Evolutionary conservation across 129 eudicot genomes (phyloP).

Genomic region (Rutidosis leptorrhynchoides): DNA sequence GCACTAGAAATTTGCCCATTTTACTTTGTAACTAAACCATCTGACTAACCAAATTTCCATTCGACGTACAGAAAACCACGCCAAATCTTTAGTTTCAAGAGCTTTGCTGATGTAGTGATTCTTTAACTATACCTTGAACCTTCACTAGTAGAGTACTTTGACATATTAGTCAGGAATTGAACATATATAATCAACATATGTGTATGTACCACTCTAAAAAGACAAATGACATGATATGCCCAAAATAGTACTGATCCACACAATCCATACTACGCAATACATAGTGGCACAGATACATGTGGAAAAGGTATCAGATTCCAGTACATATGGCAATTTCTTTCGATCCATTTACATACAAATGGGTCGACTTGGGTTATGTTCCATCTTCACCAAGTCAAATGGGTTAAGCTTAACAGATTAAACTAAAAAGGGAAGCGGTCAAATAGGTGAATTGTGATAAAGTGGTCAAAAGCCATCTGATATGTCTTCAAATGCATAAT

Average conservation of each 20-base stretch:
- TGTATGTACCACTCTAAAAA: constrained; percentile 6
- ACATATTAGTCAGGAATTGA: background rate
- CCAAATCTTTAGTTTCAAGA: constrained; percentile 75
- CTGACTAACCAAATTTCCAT: background rate
- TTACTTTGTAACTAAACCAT: background rate
- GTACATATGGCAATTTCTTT: background rate
- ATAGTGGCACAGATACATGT: constrained; percentile 1
- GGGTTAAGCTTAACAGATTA: background rate
- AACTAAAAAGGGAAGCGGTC: too few species aligned
- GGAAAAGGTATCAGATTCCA: constrained; percentile 13
- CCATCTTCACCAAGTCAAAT: background rate
- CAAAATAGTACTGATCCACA: background rate
- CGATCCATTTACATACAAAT: background rate
- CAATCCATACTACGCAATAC: background rate
- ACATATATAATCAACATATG: constrained; percentile 18
- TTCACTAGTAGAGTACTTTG: constrained; percentile 24
- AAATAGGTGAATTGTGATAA: too few species aligned
- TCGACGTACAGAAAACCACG: constrained; percentile 77
- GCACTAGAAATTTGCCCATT: background rate
- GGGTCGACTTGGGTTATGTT: background rate
- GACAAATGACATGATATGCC: background rate
- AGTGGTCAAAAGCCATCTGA: background rate
- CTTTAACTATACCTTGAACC: constrained; percentile 65
- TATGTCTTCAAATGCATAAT: background rate
- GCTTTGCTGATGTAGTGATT: constrained; percentile 56